A percentile compares a stretch with the other conserved stretches of the same genome.
Evolutionary conservation across 768 basidiomycete species (phyloP).

Genomic region (Filobasidium floriforme): DNA sequence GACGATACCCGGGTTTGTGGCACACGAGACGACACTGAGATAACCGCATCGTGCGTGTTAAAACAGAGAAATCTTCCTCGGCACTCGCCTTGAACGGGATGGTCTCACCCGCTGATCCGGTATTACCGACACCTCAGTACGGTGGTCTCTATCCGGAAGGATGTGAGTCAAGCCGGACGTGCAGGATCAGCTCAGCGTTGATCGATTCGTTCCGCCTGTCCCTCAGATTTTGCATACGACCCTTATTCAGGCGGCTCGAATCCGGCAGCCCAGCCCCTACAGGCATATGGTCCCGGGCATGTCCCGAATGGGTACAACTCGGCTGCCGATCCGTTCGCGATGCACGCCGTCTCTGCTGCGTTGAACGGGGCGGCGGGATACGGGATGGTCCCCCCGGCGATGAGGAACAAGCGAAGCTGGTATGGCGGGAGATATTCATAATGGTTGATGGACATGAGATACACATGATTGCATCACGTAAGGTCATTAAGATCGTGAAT

Average conservation of each 20-base stretch:
- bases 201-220: not conserved
- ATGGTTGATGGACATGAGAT: not conserved
- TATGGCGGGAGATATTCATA: conserved; percentile 7
- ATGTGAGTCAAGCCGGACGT: not conserved
- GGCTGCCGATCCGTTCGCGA: conserved; percentile 8
- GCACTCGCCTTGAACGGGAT: not conserved
- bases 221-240: conserved; percentile 2
- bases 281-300: not conserved
- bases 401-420: conserved; percentile 17
- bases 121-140: not conserved
- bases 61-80: not conserved
- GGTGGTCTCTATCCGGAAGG: not conserved
- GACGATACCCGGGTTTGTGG: not conserved
- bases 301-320: conserved; percentile 13
- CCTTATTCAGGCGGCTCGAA: not conserved
- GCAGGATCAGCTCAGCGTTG: not conserved
- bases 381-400: not conserved
- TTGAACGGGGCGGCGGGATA: not conserved
- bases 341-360: conserved; percentile 10
- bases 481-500: not conserved
- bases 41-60: not conserved
- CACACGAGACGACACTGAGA: not conserved
- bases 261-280: not conserved
- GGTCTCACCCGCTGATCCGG: not conserved
- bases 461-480: not conserved